These are phyloP conservation scores for Hypoxylon sp. DNA, from an alignment of 2,329 filamentous ascomycete species.

Conservation along the genomic window DNA sequence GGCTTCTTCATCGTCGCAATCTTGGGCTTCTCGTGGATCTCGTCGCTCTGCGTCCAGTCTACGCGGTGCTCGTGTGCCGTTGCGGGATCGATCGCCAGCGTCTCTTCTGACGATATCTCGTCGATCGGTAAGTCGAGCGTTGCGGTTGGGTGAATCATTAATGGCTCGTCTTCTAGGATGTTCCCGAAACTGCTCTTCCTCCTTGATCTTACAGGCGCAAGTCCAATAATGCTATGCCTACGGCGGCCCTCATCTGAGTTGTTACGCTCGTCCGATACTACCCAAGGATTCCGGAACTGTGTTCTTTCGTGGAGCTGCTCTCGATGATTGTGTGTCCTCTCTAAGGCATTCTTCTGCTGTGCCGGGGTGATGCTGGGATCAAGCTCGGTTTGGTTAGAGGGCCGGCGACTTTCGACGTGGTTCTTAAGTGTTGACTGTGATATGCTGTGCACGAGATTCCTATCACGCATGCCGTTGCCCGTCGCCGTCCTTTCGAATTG, in stretches of 20 bases:
- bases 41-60: constrained; percentile 74
- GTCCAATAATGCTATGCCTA: constrained; percentile 15
- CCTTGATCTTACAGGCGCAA: constrained; percentile 19
- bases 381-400: constrained; percentile 45
- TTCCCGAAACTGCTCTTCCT: constrained; percentile 34
- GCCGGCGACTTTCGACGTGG: constrained; percentile 56
- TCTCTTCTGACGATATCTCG: constrained; percentile 48
- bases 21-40: constrained; percentile 53
- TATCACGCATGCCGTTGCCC: constrained; percentile 58
- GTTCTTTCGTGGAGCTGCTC: constrained; percentile 60
- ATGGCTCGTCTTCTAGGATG: constrained; percentile 40
- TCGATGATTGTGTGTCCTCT: constrained; percentile 58
- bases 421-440: constrained; percentile 61
- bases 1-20: constrained; percentile 40
- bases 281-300: constrained; percentile 60
- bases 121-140: constrained; percentile 35
- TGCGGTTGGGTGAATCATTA: constrained; percentile 20
- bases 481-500: constrained; percentile 71
- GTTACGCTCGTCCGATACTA: constrained; percentile 51
- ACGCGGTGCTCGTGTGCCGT: constrained; percentile 59
- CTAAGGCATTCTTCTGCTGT: constrained; percentile 57
- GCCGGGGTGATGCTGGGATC: constrained; percentile 54
- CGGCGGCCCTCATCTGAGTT: constrained; percentile 19
- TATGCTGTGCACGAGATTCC: constrained; percentile 59
- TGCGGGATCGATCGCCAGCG: constrained; percentile 46